These are phyloP conservation scores for Chaetoceros muelleri DNA, from an alignment of 108 stramenopile genomes.

Conservation along the genomic window DNA sequence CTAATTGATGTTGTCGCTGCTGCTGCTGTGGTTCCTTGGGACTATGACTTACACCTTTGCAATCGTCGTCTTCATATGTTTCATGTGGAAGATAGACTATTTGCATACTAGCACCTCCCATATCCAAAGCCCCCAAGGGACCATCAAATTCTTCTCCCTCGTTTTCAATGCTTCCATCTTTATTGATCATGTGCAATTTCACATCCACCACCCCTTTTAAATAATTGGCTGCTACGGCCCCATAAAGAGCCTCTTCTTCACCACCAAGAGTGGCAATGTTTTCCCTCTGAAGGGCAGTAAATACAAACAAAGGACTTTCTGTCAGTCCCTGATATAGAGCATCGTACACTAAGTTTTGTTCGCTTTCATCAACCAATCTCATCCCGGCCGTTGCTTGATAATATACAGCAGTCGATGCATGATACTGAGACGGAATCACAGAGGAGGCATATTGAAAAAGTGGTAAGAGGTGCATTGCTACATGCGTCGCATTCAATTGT, in stretches of 20 bases:
- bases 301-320: conserved; percentile 35
- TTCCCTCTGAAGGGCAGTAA: conserved; percentile 33
- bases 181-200: conserved; percentile 29
- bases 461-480: conserved; percentile 68
- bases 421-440: conserved; percentile 52
- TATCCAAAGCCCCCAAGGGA: conserved; percentile 74
- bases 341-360: conserved; percentile 63
- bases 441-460: conserved; percentile 68
- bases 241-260: conserved; percentile 74
- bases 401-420: conserved; percentile 50
- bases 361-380: conserved; percentile 45
- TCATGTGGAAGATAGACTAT: conserved; percentile 53
- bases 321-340: conserved; percentile 63
- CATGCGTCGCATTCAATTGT: conserved; percentile 31
- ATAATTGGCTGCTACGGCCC: conserved; percentile 80
- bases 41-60: neutral
- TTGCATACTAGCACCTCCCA: conserved; percentile 82
- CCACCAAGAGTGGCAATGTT: conserved; percentile 72
- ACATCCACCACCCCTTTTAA: conserved; percentile 68
- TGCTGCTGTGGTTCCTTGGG: neutral
- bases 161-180: neutral
- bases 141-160: conserved; percentile 24
- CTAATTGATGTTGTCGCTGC: no score
- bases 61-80: neutral
- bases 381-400: conserved; percentile 84